Evolutionary conservation across 495 filamentous ascomycete species (phyloP).

Genomic region (Eremomyces bilateralis): DNA sequence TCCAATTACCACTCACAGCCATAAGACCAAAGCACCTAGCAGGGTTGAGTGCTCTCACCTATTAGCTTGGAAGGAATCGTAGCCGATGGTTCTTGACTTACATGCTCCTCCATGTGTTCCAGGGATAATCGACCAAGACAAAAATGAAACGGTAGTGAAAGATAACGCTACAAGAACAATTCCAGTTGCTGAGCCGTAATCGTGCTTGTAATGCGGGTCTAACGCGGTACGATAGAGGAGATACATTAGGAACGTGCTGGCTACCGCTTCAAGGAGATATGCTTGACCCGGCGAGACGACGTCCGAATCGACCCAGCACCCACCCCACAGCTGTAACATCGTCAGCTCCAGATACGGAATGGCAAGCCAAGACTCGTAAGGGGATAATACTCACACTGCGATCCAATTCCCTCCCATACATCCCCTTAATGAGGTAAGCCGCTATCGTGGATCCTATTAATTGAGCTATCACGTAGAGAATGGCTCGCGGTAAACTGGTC

Average conservation of each 20-base stretch:
- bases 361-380: background rate
- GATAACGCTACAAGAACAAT: slow-evolving; percentile 31
- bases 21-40: slow-evolving; percentile 11
- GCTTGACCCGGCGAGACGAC: slow-evolving; percentile 7
- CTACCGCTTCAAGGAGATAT: slow-evolving; percentile 9
- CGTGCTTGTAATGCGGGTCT: slow-evolving; percentile 29
- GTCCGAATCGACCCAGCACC: slow-evolving; percentile 9
- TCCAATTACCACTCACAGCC: slow-evolving; percentile 5
- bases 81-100: slow-evolving; percentile 1
- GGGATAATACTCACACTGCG: background rate
- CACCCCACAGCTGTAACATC: slow-evolving; percentile 3
- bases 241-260: slow-evolving; percentile 9
- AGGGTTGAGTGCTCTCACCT: slow-evolving; percentile 6
- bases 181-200: slow-evolving; percentile 28
- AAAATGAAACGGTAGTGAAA: slow-evolving; percentile 25
- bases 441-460: slow-evolving; percentile 6
- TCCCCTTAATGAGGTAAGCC: slow-evolving; percentile 6
- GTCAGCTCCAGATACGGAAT: slow-evolving; percentile 1
- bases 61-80: background rate
- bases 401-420: background rate
- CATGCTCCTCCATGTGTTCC: slow-evolving; percentile 27
- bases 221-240: slow-evolving; percentile 31
- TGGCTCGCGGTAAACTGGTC: slow-evolving; percentile 6
- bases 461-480: slow-evolving; percentile 9
- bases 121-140: slow-evolving; percentile 21